Evolutionary conservation across 495 filamentous ascomycete genomes (phyloP), one percentile per base, ranked within the genome.

Genomic region (Podospora australis): DNA sequence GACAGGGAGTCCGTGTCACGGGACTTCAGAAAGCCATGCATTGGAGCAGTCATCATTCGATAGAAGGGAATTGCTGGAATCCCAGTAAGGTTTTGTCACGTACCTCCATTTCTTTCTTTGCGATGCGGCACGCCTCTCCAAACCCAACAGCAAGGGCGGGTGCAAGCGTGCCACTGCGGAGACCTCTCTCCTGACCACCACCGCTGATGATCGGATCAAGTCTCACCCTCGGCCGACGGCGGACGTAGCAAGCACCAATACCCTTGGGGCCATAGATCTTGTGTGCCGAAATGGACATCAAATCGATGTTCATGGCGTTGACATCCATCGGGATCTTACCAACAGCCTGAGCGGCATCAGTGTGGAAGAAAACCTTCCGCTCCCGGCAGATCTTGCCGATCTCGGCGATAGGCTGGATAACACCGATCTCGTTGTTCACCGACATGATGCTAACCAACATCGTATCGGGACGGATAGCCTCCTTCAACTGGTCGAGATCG

Each of bases 191-290:
- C 67, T 98, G 92, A 9, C 92, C 92, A 65, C 92, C 92, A 40
- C 92, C 92, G 50, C 83, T 90, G 66, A 98, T 98, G 59, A 98
- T 84, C 26, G 92, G 94, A 43, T 98, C 94, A 38, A 98, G 73
- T 65, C 92, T 87, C 43, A 98, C 92, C 62, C 88, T 81, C 8
- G 92, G 92, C 36, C 92, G 78, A 64, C 92, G 79, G 52, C 92
- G 83, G 20, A 98, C 88, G 58, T 88, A 98, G 69, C 92, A 97
- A 25, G 92, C 92, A 48, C 92, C 92, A 25, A 98, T 87, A 32
- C 92, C 92, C 74, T 94, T 98, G 40, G 92, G 92, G 30, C 92
- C 92, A 66, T 98, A 98, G 50, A 98, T 94, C 73, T 98, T 98
- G 71, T 98, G 92, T 39, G 85, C 89, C n/a, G 92, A 96, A 36